phyloP scores from a whole-genome alignment of 73 alveolate genomes.

The Stentor roeselii region DNA sequence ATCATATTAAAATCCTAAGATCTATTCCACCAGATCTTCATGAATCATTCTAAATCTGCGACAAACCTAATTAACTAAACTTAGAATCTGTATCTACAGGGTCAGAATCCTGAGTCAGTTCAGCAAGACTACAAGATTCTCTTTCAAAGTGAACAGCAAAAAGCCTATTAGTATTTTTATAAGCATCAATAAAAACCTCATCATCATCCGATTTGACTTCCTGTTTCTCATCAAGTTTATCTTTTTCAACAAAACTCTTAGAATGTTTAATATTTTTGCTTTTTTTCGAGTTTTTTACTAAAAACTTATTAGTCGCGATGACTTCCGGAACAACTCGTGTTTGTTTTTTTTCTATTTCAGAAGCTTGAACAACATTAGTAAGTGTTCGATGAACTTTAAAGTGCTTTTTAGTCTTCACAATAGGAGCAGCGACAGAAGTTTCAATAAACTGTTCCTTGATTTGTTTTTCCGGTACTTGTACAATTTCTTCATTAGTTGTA shows the following conservation, averaged over 20 bases:
- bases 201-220: no score
- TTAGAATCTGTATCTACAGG: slow-evolving; percentile 5
- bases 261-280: background rate
- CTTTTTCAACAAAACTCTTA: background rate
- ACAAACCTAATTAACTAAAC: no score
- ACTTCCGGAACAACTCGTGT: background rate
- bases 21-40: no score
- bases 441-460: background rate
- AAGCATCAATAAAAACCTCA: background rate
- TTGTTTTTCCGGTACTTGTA: background rate
- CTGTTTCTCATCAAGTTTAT: background rate
- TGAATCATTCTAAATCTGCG: no score
- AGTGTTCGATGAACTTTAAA: background rate
- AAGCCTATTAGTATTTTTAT: background rate
- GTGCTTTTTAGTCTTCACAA: background rate
- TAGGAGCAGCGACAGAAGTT: background rate
- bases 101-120: slow-evolving; percentile 11
- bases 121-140: background rate
- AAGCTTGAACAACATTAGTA: background rate
- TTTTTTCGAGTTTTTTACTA: background rate
- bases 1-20: no score
- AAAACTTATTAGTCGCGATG: background rate
- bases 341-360: background rate
- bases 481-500: background rate
- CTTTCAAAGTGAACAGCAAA: background rate